These are phyloP conservation scores for Tetrapyrgos nigripes DNA, from an alignment of 1,284 basidiomycete genomes.

Conservation along the genomic window DNA sequence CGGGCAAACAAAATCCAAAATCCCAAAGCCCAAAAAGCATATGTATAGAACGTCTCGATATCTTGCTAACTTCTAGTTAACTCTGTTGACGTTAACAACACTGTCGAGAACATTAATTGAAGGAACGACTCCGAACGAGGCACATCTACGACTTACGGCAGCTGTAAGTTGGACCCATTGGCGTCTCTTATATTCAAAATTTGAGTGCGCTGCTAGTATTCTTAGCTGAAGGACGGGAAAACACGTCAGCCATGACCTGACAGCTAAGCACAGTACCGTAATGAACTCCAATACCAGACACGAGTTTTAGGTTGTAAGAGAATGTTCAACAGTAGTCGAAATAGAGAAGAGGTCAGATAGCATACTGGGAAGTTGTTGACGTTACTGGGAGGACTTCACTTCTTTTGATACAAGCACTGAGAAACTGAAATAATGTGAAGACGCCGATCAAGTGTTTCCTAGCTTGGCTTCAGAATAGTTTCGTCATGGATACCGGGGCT, in stretches of 20 bases:
- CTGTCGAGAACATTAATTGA: conserved; percentile 37
- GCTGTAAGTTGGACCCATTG: conserved; percentile 45
- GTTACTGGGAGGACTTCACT: background rate
- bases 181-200: conserved; percentile 59
- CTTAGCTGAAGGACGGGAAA: conserved; percentile 10
- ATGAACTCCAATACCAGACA: conserved; percentile 69
- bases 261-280: conserved; percentile 62
- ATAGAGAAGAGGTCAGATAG: conserved; percentile 18
- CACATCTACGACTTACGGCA: conserved; percentile 57
- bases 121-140: conserved; percentile 14
- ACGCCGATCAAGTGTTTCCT: conserved; percentile 8
- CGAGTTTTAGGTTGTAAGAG: conserved; percentile 60
- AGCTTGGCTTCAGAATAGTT: background rate
- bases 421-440: conserved; percentile 2
- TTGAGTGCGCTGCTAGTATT: conserved; percentile 58
- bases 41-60: conserved; percentile 11
- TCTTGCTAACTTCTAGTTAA: too few species aligned
- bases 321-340: conserved; percentile 18
- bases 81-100: conserved; percentile 56
- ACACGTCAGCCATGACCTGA: conserved; percentile 58
- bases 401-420: conserved; percentile 12
- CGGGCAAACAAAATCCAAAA: background rate
- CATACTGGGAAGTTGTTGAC: conserved; percentile 60
- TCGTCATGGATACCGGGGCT: conserved; percentile 5
- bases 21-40: background rate